These are phyloP conservation scores for Pulicaria dysenterica DNA, from an alignment of 129 eudicot species.

Conservation along the genomic window DNA sequence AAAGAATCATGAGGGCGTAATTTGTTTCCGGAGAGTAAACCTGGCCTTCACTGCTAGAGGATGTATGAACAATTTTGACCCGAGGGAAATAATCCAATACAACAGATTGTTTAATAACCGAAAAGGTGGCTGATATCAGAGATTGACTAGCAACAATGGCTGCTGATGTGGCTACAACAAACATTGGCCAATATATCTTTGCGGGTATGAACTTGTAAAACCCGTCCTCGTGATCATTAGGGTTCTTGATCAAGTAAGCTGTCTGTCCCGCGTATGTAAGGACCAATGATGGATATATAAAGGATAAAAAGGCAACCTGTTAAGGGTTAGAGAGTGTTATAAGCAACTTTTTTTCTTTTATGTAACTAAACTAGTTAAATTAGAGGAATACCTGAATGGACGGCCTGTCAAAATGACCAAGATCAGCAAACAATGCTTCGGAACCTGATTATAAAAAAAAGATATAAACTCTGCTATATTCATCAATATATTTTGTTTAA, in stretches of 20 bases:
- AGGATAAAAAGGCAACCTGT: conserved; percentile 58
- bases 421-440: conserved; percentile 82
- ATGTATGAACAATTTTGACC: conserved; percentile 70
- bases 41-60: conserved; percentile 70
- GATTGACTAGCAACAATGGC: conserved; percentile 79
- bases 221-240: conserved; percentile 54
- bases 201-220: conserved; percentile 66
- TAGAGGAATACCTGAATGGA: conserved; percentile 60
- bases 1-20: conserved; percentile 64
- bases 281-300: conserved; percentile 65
- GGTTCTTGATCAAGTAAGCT: conserved; percentile 69
- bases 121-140: conserved; percentile 71
- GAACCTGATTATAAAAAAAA: conserved; percentile 45
- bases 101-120: conserved; percentile 69
- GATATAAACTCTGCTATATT: not conserved
- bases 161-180: conserved; percentile 59
- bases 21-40: conserved; percentile 78
- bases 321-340: conserved; percentile 7
- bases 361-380: conserved; percentile 1
- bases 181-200: conserved; percentile 67
- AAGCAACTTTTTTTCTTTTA: not conserved
- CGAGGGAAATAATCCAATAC: conserved; percentile 73
- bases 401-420: conserved; percentile 62
- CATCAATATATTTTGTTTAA: not conserved
- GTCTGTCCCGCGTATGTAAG: conserved; percentile 76